Base-by-base conservation (phyloP, 2,329 filamentous ascomycete species). In the Clarireedia homoeocarpa region DNA sequence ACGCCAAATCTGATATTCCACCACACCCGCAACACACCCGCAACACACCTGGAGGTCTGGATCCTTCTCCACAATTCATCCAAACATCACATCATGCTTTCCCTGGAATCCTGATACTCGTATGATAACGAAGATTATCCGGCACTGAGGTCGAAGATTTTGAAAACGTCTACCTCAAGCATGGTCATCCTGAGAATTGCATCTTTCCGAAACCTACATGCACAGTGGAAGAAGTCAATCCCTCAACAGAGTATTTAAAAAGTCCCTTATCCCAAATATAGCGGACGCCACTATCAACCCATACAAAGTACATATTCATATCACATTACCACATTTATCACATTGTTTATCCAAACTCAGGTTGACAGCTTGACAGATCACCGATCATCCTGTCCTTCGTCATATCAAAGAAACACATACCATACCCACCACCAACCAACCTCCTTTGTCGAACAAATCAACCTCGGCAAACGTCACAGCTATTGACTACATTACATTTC, bases 101-200 rank as follows among this genome's bases (percentile, higher is more conserved):
- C 26, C 23, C 4, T 24, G 15, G 45, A 46, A 47, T 47, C 53
- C 48, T 56, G 53, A 56, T 56, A 45, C 53, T 56, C 53, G 53
- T 56, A 56, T 52, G 53, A 56, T 47, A 55, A 56, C 53, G 53
- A 52, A 24, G 48, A 56, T 52, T 39, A 52, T 52, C 53, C 53
- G 53, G 53, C 52, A 51, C 27, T 56, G 42, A 52, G 53, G 48
- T 47, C 45, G 48, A 52, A 26, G 51, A 36, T 27, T 47, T 47
- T 20, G 48, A 20, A 56, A 39, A 39, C 26, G 3, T 52, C 53
- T 46, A 45, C 27, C 50, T 44, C 36, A 38, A 23, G n/a, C 36
- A 40, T 54, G 45, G 14, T 30, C 30, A 44, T 51, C 24, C 34
- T 48, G 52, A 20, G 24, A 42, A 23, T 34, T 45, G 10, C 30